Base-by-base conservation (phyloP, 106 monocot species). In the Apostasia ramifera region DNA sequence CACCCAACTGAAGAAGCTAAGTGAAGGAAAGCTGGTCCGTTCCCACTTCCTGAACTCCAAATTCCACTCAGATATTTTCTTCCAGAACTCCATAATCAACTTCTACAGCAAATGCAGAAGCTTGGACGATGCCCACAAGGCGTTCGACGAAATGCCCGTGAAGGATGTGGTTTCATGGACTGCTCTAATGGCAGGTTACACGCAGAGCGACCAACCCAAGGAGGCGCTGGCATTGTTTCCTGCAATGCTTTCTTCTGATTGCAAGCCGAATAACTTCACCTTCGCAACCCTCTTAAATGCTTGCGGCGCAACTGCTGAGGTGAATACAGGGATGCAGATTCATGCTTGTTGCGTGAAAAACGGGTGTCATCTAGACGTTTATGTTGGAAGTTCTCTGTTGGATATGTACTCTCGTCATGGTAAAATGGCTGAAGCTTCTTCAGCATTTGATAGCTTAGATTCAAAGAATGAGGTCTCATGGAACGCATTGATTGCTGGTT, bases 401-500 rank as follows among this genome's bases (percentile, higher is more conserved):
- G 75, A 75, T 53, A 75, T 75, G 75, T 75, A 68, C 37, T 59
- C 68, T 43, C 67, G 68, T 40, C 68, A 61, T 52, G 75, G 75
- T 7, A 75, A 68, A 40, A 75, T 75, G 75, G 39, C 58, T 11
- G 75, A 75, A 40, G 75, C 75, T 52, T n/a, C 9, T 59, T 57
- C 58, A 40, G 68, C 57, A 1, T 68, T 75, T 40, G 53, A 59
- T 53, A 15, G 59, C 9, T 53, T 75, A 9, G 68, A 68, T 50
- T 68, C 75, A 2, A 75, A 68, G 57, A 68, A 75, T 3, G 75
- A 75, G n/a, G 75, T 75, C 2, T 68, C 75, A 11, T 75, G 59
- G 59, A 75, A 75, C 10, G 75, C 75, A 1, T 39, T 75, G 43
- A 75, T 75, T 53, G 75, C 75, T 43, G 75, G 75, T 4, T 75